A percentile compares a stretch with the other conserved stretches of the same genome.
phyloP scores from a whole-genome alignment of 1,139 yeast genomes.

The Yamadazyma oceani region DNA sequence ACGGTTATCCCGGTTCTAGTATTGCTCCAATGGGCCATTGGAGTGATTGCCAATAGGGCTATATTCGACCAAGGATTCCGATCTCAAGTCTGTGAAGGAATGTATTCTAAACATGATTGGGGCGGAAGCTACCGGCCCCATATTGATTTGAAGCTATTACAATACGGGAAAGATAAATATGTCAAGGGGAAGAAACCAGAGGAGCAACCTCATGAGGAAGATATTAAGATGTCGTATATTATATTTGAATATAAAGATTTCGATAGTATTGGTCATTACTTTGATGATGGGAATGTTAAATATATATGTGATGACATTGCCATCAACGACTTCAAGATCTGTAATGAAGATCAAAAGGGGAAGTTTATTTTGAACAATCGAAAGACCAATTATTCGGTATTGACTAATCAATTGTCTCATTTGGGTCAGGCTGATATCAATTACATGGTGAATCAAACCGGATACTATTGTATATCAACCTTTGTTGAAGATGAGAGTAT shows the following conservation, averaged over 20 bases:
- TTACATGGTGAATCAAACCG: constrained; percentile 71
- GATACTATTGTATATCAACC: constrained; percentile 89
- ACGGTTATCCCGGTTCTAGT: not conserved
- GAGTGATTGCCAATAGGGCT: constrained; percentile 46
- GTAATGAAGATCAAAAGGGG: constrained; percentile 57
- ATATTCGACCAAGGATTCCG: constrained; percentile 41
- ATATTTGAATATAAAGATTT: constrained; percentile 85
- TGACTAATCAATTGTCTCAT: constrained; percentile 54
- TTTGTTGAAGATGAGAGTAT: constrained; percentile 41
- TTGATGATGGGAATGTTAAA: constrained; percentile 35
- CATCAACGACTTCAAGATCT: constrained; percentile 50
- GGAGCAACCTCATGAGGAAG: constrained; percentile 24
- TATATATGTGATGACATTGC: constrained; percentile 79
- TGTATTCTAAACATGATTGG: constrained; percentile 87
- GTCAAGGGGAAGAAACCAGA: constrained; percentile 22
- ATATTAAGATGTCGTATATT: constrained; percentile 59
- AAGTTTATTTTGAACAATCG: constrained; percentile 55
- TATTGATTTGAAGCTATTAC: constrained; percentile 49
- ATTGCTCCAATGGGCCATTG: not conserved
- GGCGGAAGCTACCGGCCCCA: constrained; percentile 72
- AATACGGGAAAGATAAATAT: constrained; percentile 34
- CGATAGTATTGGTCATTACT: constrained; percentile 58
- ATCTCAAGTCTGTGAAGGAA: constrained; percentile 82
- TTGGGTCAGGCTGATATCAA: constrained; percentile 60
- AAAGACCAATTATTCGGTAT: constrained; percentile 52